phyloP scores from a whole-genome alignment of 2,329 filamentous ascomycete genomes.

The Colletotrichum cereale region DNA sequence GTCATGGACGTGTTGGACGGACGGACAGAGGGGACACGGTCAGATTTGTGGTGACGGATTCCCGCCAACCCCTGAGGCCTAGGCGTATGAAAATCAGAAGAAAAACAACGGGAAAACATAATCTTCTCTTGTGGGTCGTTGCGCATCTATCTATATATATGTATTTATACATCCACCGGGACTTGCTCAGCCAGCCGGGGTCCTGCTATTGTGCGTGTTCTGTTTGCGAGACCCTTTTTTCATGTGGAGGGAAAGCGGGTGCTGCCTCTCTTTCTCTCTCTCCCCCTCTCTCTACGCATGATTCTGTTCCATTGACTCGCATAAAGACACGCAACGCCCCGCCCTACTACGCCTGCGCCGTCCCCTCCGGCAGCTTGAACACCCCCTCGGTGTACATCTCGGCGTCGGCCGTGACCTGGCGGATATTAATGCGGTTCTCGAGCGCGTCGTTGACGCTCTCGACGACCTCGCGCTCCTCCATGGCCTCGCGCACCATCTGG shows the following conservation, averaged over 20 bases:
- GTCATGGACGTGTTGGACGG: not conserved
- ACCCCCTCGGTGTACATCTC: slow-evolving; percentile 68
- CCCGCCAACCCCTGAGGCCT: not conserved
- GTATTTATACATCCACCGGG: too few relatives aligned
- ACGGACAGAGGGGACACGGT: not conserved
- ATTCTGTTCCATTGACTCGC: not conserved
- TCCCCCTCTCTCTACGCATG: not conserved
- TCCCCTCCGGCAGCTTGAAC: slow-evolving; percentile 48
- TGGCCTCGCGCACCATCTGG: slow-evolving; percentile 76
- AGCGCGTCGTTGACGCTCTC: slow-evolving; percentile 78
- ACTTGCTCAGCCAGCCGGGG: not conserved
- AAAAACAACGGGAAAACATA: not conserved
- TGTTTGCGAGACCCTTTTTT: not conserved
- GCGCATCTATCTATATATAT: not conserved
- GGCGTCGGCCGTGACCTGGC: slow-evolving; percentile 71
- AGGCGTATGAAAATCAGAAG: slow-evolving; percentile 19
- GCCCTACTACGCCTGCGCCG: slow-evolving; percentile 23
- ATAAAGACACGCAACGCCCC: slow-evolving; percentile 5
- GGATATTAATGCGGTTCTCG: slow-evolving; percentile 72
- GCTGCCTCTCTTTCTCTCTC: not conserved
- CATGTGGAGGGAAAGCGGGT: too few relatives aligned
- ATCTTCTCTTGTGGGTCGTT: slow-evolving; percentile 14
- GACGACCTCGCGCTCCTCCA: slow-evolving; percentile 83
- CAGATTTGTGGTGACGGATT: not conserved
- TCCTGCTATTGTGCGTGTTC: not conserved